Evolutionary conservation across 352 stramenopile species (phyloP).

Genomic region (Globisporangium sylvaticum): DNA sequence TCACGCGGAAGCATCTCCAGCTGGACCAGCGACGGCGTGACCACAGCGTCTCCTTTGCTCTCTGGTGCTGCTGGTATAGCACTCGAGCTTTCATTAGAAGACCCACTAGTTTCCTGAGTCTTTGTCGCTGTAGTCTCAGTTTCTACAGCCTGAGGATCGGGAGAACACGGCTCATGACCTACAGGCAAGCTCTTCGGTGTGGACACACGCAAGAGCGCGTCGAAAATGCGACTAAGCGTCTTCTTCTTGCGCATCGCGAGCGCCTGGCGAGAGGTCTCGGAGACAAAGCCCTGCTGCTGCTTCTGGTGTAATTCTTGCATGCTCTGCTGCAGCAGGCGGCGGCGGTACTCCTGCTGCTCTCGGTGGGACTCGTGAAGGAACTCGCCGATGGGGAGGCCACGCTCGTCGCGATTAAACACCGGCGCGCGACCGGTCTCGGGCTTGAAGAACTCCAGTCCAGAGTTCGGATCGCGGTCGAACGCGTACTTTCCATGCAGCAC

Average conservation of each 20-base stretch:
- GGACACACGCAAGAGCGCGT: constrained; percentile 23
- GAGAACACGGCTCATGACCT: not conserved
- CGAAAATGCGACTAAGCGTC: constrained; percentile 57
- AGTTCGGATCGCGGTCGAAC: constrained; percentile 48
- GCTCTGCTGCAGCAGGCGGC: constrained; percentile 39
- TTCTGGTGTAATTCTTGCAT: constrained; percentile 39
- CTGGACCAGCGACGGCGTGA: constrained; percentile 36
- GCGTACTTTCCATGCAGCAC: constrained; percentile 66
- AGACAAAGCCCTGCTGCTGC: constrained; percentile 52
- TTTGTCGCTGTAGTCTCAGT: not conserved
- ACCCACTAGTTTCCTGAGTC: not conserved
- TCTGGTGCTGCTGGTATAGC: not conserved
- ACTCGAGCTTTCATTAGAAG: not conserved
- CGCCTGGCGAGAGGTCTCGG: constrained; percentile 45
- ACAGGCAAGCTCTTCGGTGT: not conserved
- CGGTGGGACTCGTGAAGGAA: constrained; percentile 66
- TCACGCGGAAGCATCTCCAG: constrained; percentile 44
- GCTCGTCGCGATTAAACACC: constrained; percentile 68
- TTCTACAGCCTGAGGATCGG: not conserved
- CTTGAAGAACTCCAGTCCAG: constrained; percentile 63
- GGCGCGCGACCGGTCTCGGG: constrained; percentile 59
- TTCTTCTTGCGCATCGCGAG: constrained; percentile 54
- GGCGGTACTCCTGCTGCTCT: constrained; percentile 61
- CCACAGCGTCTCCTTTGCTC: not conserved
- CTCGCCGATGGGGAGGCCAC: constrained; percentile 63